Conservation (phyloP, 2,329 filamentous ascomycete species). For the Fusarium lateritium region DNA sequence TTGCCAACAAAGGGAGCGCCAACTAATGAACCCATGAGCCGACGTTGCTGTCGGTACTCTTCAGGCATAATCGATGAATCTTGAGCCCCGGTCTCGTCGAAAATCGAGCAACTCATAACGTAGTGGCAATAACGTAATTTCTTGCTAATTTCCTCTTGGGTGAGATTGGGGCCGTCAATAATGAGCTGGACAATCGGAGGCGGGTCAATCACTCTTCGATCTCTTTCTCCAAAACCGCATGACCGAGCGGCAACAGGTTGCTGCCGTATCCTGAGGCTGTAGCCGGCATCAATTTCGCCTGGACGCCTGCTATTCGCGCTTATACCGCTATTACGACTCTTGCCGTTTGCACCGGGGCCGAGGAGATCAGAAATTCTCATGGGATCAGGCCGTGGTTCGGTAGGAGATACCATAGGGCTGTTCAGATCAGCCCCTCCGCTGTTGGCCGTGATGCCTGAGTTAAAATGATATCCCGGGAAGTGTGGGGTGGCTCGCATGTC, state of each 20-base stretch:
- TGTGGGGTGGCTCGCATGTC: slow-evolving; percentile 11
- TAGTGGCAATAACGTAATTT: slow-evolving; percentile 74
- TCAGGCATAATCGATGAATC: slow-evolving; percentile 81
- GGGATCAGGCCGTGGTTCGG: slow-evolving; percentile 36
- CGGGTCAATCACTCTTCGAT: slow-evolving; percentile 85
- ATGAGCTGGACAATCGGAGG: slow-evolving; percentile 84
- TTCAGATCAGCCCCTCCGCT: slow-evolving; percentile 3
- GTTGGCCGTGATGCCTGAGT: slow-evolving; percentile 4
- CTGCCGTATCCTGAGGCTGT: slow-evolving; percentile 72
- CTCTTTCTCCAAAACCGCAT: slow-evolving; percentile 86
- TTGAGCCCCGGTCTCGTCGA: slow-evolving; percentile 75
- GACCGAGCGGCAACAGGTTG: slow-evolving; percentile 84
- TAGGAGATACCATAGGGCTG: slow-evolving; percentile 32
- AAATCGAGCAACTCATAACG: slow-evolving; percentile 83
- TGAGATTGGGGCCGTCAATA: slow-evolving; percentile 70
- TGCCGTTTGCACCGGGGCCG: slow-evolving; percentile 9
- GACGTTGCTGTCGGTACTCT: slow-evolving; percentile 79
- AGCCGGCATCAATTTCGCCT: slow-evolving; percentile 42
- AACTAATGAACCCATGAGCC: slow-evolving; percentile 85
- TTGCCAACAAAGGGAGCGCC: slow-evolving; percentile 82
- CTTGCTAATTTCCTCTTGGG: slow-evolving; percentile 66
- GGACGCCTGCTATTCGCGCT: slow-evolving; percentile 5
- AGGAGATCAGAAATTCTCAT: slow-evolving; percentile 47
- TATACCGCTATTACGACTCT: background rate
- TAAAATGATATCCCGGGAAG: slow-evolving; percentile 16